Evolutionary conservation across 1,284 basidiomycete genomes (phyloP), one percentile per base, ranked within the genome.

Genomic region (Cutaneotrichosporon sp.): DNA sequence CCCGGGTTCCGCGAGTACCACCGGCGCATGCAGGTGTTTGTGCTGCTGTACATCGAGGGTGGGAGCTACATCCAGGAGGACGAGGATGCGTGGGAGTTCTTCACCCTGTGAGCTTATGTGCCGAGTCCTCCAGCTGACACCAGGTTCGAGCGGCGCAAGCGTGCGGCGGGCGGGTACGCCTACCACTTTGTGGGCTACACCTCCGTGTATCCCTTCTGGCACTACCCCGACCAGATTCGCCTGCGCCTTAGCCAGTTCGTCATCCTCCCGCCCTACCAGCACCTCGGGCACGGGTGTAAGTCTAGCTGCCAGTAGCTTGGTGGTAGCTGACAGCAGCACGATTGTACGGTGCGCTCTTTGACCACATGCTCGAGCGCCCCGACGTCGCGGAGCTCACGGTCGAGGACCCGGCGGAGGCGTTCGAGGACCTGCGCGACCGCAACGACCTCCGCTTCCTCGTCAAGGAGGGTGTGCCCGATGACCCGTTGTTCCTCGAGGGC

Each of bases 121-220:
- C n/a, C n/a, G n/a, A n/a, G 25, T 34, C 16, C n/a, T n/a, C n/a
- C 20, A 10, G 11, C 73, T 92, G 90, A 61, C 52, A 18, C 1
- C 56, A 66, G 64, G 56, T 97, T 88, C 72, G 92, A 97, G 79
- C 90, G 89, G 69, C 86, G 92, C 22, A 88, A 86, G 74, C 84
- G 89, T 29, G 68, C 71, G 3, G 54, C 59, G 13, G 71, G 69
- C 33, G 54, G 82, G 11, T 76, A 80, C 50, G 87, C 88, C 5
- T 95, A 95, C 78, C 94, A 97, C 79, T 97, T 97, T 72, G 84
- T 89, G 52, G 94, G 94, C 9, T 97, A 95, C 78, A 90, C 91
- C 7, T 91, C 92, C 0, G 83, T 97, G 51, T 97, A 94, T 75
- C 90, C 90, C 13, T 97, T 97, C 80, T 95, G 92, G 81, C 90